phyloP scores from a whole-genome alignment of 768 basidiomycete genomes.

The Leccinum broughii region DNA sequence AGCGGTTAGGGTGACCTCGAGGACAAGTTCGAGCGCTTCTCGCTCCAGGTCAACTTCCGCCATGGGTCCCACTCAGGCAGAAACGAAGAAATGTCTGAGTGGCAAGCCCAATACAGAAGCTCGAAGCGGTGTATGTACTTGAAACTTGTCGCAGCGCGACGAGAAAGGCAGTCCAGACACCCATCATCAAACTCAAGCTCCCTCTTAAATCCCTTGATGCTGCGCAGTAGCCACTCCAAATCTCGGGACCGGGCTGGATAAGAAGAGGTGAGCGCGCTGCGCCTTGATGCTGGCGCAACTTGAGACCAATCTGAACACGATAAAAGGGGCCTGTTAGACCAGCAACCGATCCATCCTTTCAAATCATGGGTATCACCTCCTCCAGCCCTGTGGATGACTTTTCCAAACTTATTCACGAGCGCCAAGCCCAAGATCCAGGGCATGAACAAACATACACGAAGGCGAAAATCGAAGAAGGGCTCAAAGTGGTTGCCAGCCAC shows the following conservation, averaged over 20 bases:
- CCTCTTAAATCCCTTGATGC: not conserved
- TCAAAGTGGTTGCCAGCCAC: conserved; percentile 5
- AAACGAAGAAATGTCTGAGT: not conserved
- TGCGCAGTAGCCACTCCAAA: not conserved
- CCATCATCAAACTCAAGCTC: not conserved
- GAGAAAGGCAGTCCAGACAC: not conserved
- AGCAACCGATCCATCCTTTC: not conserved
- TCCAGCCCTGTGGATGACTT: not conserved
- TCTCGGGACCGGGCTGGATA: not conserved
- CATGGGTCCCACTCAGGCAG: not conserved
- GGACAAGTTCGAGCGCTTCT: not conserved
- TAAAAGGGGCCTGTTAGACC: not conserved
- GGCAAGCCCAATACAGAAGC: not conserved
- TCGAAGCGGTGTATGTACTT: not conserved
- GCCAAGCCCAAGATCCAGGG: not conserved
- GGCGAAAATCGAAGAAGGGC: conserved; percentile 4
- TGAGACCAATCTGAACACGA: not conserved
- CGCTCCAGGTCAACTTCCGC: not conserved
- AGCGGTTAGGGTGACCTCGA: not conserved
- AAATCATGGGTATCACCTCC: conserved; percentile 5
- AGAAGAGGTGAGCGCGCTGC: not conserved
- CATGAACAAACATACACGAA: conserved; percentile 8
- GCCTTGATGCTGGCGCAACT: not conserved
- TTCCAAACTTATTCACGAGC: conserved; percentile 1
- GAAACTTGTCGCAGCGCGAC: not conserved